Percentiles rank a stretch among this genome's conserved stretches.
phyloP scores from a whole-genome alignment of 192 early-diverging fungal genomes.

The Mycoemilia scoparia region DNA sequence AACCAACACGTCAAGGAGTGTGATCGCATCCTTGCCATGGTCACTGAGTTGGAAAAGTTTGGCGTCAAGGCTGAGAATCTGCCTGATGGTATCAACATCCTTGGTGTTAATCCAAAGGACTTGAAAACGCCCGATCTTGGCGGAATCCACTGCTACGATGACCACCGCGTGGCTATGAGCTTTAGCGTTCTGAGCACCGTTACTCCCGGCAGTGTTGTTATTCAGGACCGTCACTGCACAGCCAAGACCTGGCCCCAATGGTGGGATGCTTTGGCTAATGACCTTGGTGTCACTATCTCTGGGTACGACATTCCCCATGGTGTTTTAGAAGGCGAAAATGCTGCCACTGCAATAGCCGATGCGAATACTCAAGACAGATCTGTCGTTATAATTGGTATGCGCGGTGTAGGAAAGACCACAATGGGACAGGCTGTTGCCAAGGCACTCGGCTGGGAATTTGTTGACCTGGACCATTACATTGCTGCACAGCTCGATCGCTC shows the following conservation, averaged over 20 bases:
- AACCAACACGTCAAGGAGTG: slow-evolving; percentile 98
- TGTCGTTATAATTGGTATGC: slow-evolving; percentile 95
- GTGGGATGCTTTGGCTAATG: slow-evolving; percentile 88
- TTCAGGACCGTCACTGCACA: slow-evolving; percentile 90
- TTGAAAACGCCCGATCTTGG: slow-evolving; percentile 36
- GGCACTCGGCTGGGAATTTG: slow-evolving; percentile 46
- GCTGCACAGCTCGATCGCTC: slow-evolving; percentile 48
- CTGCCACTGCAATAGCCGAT: slow-evolving; percentile 10
- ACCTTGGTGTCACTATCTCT: slow-evolving; percentile 39
- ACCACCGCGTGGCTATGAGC: slow-evolving; percentile 97
- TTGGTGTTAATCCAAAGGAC: slow-evolving; percentile 34
- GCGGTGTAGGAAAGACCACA: slow-evolving; percentile 90
- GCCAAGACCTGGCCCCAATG: slow-evolving; percentile 99
- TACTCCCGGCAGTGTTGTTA: slow-evolving; percentile 48
- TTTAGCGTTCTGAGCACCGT: slow-evolving; percentile 71
- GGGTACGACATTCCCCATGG: slow-evolving; percentile 10
- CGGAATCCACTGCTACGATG: slow-evolving; percentile 87
- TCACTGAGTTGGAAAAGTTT: slow-evolving; percentile 78
- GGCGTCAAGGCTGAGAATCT: slow-evolving; percentile 67
- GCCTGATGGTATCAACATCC: slow-evolving; percentile 80
- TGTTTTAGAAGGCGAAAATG: background rate
- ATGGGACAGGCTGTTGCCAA: slow-evolving; percentile 59
- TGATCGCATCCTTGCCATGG: slow-evolving; percentile 93
- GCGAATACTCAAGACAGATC: too few species aligned
- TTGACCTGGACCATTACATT: slow-evolving; percentile 80